Evolutionary conservation across 257 asterid genomes (phyloP), one percentile per base, ranked within the genome.

Genomic region (Echites panduratus): DNA sequence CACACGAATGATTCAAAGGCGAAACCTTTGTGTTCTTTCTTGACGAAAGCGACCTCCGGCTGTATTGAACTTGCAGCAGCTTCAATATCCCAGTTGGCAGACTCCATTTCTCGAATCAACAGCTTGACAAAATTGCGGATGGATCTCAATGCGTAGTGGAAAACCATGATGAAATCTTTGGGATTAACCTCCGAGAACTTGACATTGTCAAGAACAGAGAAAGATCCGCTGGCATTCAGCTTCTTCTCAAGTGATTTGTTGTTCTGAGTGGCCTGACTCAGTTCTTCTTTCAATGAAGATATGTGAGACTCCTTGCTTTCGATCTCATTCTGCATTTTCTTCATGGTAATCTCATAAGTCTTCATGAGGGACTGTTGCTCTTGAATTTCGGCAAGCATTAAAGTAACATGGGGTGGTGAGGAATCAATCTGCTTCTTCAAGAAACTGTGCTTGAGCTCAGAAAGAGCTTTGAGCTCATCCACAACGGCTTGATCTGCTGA

Each of bases 361-460:
- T 88, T 94, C 98, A 91, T 89, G 68, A 94, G 43, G 26, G 95
- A 82, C 85, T 94, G 98, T 84, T 94, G 99, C 40, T 94, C 99
- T 66, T 87, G 98, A 76, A 94, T 91, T 77, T 94, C 99, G 1
- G 99, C 95, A 2, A 94, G 95, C 96, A 91, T 87, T 20, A 89
- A 16, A 38, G 97, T 87, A 24, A 94, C 97, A 57, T 94, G 97
- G 40, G 99, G 96, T 47, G 97, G 97, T 7, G 99, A 94, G 6
- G 89, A 81, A 70, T 86, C 98, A 40, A 91, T 83, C 84, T 82
- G 87, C 22, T 87, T 85, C 82, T 90, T 91, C 79, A 94, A 29
- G 72, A 75, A 94, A 29, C 87, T 72, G 43, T 84, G 84, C 14
- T 94, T 94, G 1, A 94, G 88, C 78, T 91, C 97, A 0, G 99